Percentiles rank a stretch among this genome's conserved stretches.
phyloP scores from a whole-genome alignment of 495 filamentous ascomycete species.

The Neurospora pannonica region DNA sequence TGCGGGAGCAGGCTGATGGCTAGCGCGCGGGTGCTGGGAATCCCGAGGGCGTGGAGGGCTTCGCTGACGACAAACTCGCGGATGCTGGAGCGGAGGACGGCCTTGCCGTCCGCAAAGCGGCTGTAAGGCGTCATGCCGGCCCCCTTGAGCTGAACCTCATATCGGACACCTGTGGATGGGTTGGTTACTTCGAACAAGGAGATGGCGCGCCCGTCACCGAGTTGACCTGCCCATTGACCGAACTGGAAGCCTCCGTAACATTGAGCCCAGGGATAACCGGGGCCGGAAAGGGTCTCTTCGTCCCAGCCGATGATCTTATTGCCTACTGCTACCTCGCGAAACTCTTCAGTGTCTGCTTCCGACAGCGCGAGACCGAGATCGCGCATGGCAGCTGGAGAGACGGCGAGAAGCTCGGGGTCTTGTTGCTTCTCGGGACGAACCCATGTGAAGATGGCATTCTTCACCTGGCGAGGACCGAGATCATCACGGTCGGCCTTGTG shows the following conservation, averaged over 20 bases:
- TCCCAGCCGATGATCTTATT: constrained; percentile 65
- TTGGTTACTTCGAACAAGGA: constrained; percentile 87
- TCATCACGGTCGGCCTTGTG: constrained; percentile 67
- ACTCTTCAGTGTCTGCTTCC: constrained; percentile 63
- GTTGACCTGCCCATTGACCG: constrained; percentile 88
- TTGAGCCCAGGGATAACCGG: constrained; percentile 93
- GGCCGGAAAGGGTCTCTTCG: constrained; percentile 46
- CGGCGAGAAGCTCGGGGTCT: constrained; percentile 66
- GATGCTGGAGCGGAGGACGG: constrained; percentile 82
- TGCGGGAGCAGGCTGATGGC: constrained; percentile 69
- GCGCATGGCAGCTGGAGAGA: constrained; percentile 64
- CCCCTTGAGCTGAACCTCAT: constrained; percentile 90
- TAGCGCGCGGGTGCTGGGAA: constrained; percentile 80
- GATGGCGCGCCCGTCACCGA: constrained; percentile 91
- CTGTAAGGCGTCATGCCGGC: constrained; percentile 90
- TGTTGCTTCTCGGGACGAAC: constrained; percentile 67
- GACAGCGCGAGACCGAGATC: constrained; percentile 63
- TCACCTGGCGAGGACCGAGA: constrained; percentile 76
- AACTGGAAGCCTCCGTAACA: constrained; percentile 90
- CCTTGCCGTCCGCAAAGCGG: constrained; percentile 94
- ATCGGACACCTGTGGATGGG: constrained; percentile 56
- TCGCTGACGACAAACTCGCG: constrained; percentile 91
- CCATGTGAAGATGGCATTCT: constrained; percentile 79
- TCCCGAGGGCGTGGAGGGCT: constrained; percentile 68
- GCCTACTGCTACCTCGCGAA: constrained; percentile 65